phyloP scores from a whole-genome alignment of 352 stramenopile genomes.

The Phytophthora pluvialis region DNA sequence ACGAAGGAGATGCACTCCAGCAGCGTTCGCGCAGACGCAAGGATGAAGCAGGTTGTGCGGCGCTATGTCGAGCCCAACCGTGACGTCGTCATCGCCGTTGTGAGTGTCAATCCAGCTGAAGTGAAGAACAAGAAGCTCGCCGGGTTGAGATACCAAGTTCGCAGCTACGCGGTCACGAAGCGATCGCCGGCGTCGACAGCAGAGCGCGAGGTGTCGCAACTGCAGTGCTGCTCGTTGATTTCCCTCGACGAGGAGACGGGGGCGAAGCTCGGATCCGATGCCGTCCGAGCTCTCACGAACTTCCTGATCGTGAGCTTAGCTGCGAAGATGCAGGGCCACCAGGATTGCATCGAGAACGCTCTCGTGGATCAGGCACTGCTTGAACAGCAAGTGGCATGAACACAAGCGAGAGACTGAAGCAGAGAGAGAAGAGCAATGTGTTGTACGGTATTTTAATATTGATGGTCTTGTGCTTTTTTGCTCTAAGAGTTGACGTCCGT shows the following conservation, averaged over 20 bases:
- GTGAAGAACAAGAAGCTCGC: slow-evolving; percentile 30
- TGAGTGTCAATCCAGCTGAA: slow-evolving; percentile 35
- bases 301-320: slow-evolving; percentile 30
- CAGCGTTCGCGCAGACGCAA: slow-evolving; percentile 32
- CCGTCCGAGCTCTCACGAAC: slow-evolving; percentile 25
- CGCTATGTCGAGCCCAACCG: slow-evolving; percentile 40
- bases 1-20: slow-evolving; percentile 34
- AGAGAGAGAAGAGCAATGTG: not conserved
- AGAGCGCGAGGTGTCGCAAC: slow-evolving; percentile 28
- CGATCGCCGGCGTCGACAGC: slow-evolving; percentile 24
- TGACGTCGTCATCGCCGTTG: slow-evolving; percentile 41
- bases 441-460: no score
- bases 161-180: slow-evolving; percentile 30
- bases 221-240: slow-evolving; percentile 33
- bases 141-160: slow-evolving; percentile 29
- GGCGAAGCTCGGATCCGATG: slow-evolving; percentile 15
- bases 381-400: slow-evolving; percentile 1
- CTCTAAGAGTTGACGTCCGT: not conserved
- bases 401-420: not conserved
- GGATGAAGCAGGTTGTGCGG: slow-evolving; percentile 36
- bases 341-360: slow-evolving; percentile 36
- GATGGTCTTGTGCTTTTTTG: no score
- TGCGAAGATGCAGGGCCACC: slow-evolving; percentile 33
- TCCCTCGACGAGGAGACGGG: slow-evolving; percentile 29
- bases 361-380: slow-evolving; percentile 36